Base-by-base conservation (phyloP, 2,329 filamentous ascomycete species). In the Calonectria fujianensis region DNA sequence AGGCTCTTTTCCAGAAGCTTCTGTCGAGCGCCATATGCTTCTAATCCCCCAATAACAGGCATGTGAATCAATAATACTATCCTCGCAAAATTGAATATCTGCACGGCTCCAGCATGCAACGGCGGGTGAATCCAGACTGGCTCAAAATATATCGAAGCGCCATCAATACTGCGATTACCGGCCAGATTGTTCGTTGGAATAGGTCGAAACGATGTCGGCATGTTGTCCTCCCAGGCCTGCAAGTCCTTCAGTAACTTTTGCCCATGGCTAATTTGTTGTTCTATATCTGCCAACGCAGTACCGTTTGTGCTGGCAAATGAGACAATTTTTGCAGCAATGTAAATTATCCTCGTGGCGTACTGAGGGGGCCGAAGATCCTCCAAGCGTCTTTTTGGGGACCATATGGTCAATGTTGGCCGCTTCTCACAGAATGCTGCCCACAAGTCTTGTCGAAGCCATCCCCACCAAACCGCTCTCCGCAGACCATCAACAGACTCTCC, bases 101-200 rank as follows among this genome's bases (percentile, higher is more conserved):
- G 57, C 7, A 63, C 41, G 10, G 57, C 57, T 29, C 57, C 57
- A 11, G 57, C 57, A 39, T 63, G 57, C 13, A 37, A 63, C 8
- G 57, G 57, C 18, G 57, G 57, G 57, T 63, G 57, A n/a, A 63
- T 63, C 57, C 57, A 63, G 13, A 63, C 41, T 3, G 57, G 37
- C 24, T 63, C 27, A 14, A 63, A 63, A 20, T 63, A 41, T 16
- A 10, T 18, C 35, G 57, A 18, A 41, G 8, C 27, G 14, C 16
- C 37, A 63, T 41, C 57, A 10, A 7, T 4, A 41, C 27, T 14
- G 9, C 31, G 13, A 5, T 29, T 27, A 2, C 14, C 24, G 18
- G 57, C 29, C 5, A 14, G 7, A 7, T 18, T 29, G 8, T 27
- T 63, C 10, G 24, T n/a, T 10, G 57, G 1, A 41, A 63, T 63